phyloP scores from a whole-genome alignment of 345 rosid species.

The Aquilaria malaccensis region DNA sequence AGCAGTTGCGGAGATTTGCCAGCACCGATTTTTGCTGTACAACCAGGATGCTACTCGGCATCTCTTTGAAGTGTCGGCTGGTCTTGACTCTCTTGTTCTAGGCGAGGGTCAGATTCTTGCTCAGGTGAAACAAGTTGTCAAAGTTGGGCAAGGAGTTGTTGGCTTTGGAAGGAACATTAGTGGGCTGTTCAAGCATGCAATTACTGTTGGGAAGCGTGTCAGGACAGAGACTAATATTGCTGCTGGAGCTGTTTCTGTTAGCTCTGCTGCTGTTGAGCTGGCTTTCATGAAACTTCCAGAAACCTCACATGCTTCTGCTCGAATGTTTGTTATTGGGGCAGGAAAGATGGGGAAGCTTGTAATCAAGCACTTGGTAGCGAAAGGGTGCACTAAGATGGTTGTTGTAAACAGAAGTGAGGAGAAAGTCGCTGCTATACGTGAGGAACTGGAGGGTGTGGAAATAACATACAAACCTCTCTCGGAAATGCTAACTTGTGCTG shows the following conservation, averaged over 20 bases:
- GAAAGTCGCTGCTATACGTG: conserved; percentile 69
- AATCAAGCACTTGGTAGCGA: conserved; percentile 68
- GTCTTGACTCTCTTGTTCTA: conserved; percentile 77
- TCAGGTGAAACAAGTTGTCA: conserved; percentile 72
- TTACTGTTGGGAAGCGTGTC: conserved; percentile 67
- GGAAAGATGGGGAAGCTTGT: conserved; percentile 90
- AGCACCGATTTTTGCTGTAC: conserved; percentile 75
- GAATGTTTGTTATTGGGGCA: conserved; percentile 62
- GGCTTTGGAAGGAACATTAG: conserved; percentile 70
- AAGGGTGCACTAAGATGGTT: conserved; percentile 57
- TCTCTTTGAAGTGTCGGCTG: conserved; percentile 90
- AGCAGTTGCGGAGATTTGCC: conserved; percentile 56
- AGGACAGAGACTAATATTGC: conserved; percentile 69
- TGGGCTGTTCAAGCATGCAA: conserved; percentile 69
- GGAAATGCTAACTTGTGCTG: conserved; percentile 66
- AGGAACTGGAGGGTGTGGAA: conserved; percentile 65
- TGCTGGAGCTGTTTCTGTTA: conserved; percentile 74
- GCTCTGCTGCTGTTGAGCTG: conserved; percentile 76
- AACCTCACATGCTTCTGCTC: conserved; percentile 36
- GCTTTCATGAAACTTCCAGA: conserved; percentile 65
- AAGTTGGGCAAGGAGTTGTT: conserved; percentile 70
- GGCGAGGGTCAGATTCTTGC: conserved; percentile 86
- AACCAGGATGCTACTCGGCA: conserved; percentile 89
- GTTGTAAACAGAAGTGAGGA: conserved; percentile 70
- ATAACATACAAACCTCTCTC: conserved; percentile 58